phyloP scores from a whole-genome alignment of 805 yeast genomes.

The Candida wancherniae region DNA sequence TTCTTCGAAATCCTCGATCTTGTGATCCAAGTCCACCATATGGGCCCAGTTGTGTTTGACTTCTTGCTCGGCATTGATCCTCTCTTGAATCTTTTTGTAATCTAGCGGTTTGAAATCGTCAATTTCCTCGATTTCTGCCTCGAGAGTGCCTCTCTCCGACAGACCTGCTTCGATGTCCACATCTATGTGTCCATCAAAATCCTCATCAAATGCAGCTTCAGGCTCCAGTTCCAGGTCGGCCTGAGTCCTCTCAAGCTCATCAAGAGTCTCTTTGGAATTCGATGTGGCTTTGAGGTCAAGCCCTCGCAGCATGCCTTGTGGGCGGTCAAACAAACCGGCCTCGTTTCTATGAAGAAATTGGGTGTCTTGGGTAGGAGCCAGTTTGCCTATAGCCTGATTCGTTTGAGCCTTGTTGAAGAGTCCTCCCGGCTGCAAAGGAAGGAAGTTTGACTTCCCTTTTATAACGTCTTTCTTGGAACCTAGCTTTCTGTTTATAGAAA shows the following conservation, averaged over 20 bases:
- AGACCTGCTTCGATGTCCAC: background rate
- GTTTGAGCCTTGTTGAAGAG: slow-evolving; percentile 22
- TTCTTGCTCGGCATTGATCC: slow-evolving; percentile 22
- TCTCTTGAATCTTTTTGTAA: slow-evolving; percentile 21
- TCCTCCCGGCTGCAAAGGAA: slow-evolving; percentile 96
- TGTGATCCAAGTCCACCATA: slow-evolving; percentile 80
- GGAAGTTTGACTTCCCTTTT: slow-evolving; percentile 63
- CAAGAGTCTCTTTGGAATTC: slow-evolving; percentile 4
- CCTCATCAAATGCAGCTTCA: background rate
- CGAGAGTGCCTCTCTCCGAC: slow-evolving; percentile 1
- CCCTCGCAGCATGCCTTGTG: slow-evolving; percentile 81
- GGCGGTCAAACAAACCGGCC: slow-evolving; percentile 70
- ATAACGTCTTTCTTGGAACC: slow-evolving; percentile 58
- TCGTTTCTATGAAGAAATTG: slow-evolving; percentile 59
- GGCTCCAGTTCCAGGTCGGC: slow-evolving; percentile 6
- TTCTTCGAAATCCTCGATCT: slow-evolving; percentile 78
- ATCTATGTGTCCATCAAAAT: background rate
- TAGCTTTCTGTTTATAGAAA: slow-evolving; percentile 66
- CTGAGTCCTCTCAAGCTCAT: slow-evolving; percentile 5
- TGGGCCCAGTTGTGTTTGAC: slow-evolving; percentile 84
- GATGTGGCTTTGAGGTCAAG: slow-evolving; percentile 28
- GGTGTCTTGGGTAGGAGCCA: slow-evolving; percentile 11
- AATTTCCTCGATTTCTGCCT: slow-evolving; percentile 33
- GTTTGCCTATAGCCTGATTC: slow-evolving; percentile 14
- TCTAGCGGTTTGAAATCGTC: slow-evolving; percentile 40